Evolutionary conservation across 2,329 filamentous ascomycete species (phyloP), one percentile per base, ranked within the genome.

Genomic region (Ceratocystis alfenasii): DNA sequence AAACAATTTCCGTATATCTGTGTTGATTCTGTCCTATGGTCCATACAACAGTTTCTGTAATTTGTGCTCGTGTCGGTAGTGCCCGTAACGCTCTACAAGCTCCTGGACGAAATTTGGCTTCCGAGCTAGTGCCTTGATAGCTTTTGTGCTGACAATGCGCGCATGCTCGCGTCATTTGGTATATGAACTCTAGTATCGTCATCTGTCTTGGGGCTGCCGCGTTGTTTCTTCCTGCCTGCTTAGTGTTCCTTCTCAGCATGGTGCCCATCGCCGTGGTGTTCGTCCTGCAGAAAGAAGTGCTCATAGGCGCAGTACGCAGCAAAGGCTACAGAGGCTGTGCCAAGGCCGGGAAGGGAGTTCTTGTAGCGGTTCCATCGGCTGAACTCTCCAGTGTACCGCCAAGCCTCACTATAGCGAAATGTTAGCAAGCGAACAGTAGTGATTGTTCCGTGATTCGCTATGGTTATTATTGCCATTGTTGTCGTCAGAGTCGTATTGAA

Each of bases 311-410:
- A 90, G 79, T 99, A 99, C 69, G 80, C 87, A 62, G 87, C 85
- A 76, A 99, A 99, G 59, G 93, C 92, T 68, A 94, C 92, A 4
- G 88, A 88, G 41, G 91, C 94, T 71, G 93, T 95, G 70, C 94
- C 94, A 72, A 99, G 82, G 68, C 94, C 94, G 46, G 94, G 94
- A 75, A 99, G 90, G 69, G 85, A 81, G 72, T 83, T 80, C 79
- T 87, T 91, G 81, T 96, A 94, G 72, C 94, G 88, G 79, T 96
- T 95, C 79, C 81, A 88, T 72, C 93, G 85, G 70, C 87, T 87
- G 81, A 96, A 97, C 65, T 84, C 87, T 69, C 93, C 94, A 45
- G 83, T 86, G 81, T 96, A 96, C 77, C 94, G 84, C 94, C 94
- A 99, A 74, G 89, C 83, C 80, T 99, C 94, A 74, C 94, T 99